These are phyloP conservation scores for Phytophthora pluvialis DNA, from an alignment of 352 stramenopile genomes.

Conservation along the genomic window DNA sequence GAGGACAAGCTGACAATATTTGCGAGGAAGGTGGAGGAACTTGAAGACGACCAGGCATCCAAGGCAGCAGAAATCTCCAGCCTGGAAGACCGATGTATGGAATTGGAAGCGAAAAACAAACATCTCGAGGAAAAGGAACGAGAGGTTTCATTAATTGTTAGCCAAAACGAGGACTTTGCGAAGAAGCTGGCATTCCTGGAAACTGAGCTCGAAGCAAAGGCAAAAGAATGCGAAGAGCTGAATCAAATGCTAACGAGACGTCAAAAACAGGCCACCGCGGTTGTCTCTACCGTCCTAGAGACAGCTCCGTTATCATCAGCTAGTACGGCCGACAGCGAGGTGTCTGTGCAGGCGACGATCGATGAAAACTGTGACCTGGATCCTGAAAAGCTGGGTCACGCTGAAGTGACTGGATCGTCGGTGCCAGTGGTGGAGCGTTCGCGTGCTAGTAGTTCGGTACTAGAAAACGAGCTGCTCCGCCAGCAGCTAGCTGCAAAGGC, in stretches of 20 bases:
- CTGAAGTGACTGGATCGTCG: background rate
- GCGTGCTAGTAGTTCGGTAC: constrained; percentile 28
- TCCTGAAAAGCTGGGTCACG: background rate
- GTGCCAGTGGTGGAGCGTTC: constrained; percentile 8
- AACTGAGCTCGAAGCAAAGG: constrained; percentile 56
- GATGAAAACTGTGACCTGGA: constrained; percentile 24
- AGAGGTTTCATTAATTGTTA: constrained; percentile 44
- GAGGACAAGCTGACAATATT: constrained; percentile 60
- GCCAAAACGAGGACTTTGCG: constrained; percentile 56
- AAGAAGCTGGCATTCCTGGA: constrained; percentile 61
- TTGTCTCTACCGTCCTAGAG: background rate
- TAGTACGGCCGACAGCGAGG: constrained; percentile 13
- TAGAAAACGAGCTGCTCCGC: constrained; percentile 61
- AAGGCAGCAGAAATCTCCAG: constrained; percentile 58
- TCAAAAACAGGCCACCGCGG: constrained; percentile 3
- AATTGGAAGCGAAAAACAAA: constrained; percentile 53
- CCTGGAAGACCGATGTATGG: constrained; percentile 61
- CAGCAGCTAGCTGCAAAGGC: constrained; percentile 62
- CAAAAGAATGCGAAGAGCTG: constrained; percentile 55
- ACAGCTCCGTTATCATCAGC: constrained; percentile 17
- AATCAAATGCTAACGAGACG: constrained; percentile 42
- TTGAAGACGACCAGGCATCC: constrained; percentile 68
- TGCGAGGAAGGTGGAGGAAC: constrained; percentile 52
- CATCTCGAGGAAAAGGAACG: constrained; percentile 48
- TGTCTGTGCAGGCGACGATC: constrained; percentile 12